Evolutionary conservation across 345 rosid genomes (phyloP), one percentile per base, ranked within the genome.

Genomic region (Durio zibethinus): DNA sequence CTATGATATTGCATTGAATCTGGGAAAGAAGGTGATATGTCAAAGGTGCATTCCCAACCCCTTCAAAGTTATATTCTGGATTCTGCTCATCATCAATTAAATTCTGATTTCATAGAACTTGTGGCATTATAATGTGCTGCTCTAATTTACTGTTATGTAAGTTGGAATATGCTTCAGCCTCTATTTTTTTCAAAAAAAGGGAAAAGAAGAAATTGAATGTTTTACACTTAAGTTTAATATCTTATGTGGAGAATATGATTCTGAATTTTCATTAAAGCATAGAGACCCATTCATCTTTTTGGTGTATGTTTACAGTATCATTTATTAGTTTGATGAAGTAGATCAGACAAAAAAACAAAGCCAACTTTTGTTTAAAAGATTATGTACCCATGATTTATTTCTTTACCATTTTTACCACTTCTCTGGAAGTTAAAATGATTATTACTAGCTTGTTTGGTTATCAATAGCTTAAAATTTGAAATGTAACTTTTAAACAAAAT

Each of bases 1-100:
- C 31, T 94, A 91, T 82, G 98, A 94, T 80, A 88, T 93, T 72
- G 94, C 96, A 7, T 75, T 91, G 77, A 97, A 93, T 81, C 81
- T 94, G 83, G 98, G 97, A 73, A 93, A 90, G 92, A 94, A 94
- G 87, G 88, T 93, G 56, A 85, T 94, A 77, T 93, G 97, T 82
- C 97, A 90, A 84, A 93, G 98, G 98, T 93, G 63, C 57, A 82
- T 72, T 54, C 75, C 56, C 43, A 18, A 35, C 23, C 73, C 67
- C 23, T 61, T 65, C 57, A 9, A 38, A 60, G 53, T 61, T 48
- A 47, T 48, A 38, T 71, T 27, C 59, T 62, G 62, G 53, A 31
- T 35, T 36, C 71, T 61, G 60, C 66, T 67, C 14, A 33, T 48
- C 59, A 70, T 48, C 16, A 25, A 9, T 27, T 69, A 38, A 62